Conservation (phyloP, 768 basidiomycete species). For the Saitozyma podzolica region DNA sequence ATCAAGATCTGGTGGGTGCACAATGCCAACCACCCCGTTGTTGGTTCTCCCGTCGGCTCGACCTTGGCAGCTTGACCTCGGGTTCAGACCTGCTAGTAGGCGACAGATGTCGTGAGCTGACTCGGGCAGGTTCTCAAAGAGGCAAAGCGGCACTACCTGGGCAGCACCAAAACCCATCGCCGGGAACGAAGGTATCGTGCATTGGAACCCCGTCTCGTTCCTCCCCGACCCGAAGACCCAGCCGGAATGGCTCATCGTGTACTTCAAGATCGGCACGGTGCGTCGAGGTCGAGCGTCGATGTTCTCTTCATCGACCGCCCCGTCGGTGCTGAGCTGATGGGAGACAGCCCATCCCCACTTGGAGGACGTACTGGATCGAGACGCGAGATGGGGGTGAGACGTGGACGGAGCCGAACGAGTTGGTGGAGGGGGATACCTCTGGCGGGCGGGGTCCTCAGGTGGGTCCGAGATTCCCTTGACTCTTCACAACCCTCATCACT, state of each 20-base stretch:
- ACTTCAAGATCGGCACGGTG: slow-evolving; percentile 23
- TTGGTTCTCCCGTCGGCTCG: too few relatives aligned
- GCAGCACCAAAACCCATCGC: slow-evolving; percentile 2
- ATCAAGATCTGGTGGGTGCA: slow-evolving; percentile 22
- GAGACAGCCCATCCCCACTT: slow-evolving; percentile 11
- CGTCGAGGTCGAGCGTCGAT: neutral
- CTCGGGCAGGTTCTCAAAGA: slow-evolving; percentile 10
- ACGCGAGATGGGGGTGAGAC: slow-evolving; percentile 17
- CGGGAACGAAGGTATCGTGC: slow-evolving; percentile 9
- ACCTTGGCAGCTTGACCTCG: too few relatives aligned
- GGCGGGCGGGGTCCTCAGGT: slow-evolving; percentile 25
- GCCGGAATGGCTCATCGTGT: slow-evolving; percentile 12
- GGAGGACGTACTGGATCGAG: slow-evolving; percentile 18
- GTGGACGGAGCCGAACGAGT: slow-evolving; percentile 18
- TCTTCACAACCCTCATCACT: neutral
- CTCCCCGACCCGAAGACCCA: slow-evolving; percentile 1
- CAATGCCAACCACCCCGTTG: too few relatives aligned
- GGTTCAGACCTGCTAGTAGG: too few relatives aligned
- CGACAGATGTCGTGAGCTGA: neutral
- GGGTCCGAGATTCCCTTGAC: neutral
- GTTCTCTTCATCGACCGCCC: neutral
- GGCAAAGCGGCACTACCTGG: slow-evolving; percentile 8
- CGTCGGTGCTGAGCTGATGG: neutral
- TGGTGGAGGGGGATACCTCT: slow-evolving; percentile 18
- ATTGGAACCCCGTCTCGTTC: slow-evolving; percentile 31